Percentiles rank a stretch among this genome's conserved stretches.
phyloP scores from a whole-genome alignment of 306 rosid species.

The Quercus parvula region DNA sequence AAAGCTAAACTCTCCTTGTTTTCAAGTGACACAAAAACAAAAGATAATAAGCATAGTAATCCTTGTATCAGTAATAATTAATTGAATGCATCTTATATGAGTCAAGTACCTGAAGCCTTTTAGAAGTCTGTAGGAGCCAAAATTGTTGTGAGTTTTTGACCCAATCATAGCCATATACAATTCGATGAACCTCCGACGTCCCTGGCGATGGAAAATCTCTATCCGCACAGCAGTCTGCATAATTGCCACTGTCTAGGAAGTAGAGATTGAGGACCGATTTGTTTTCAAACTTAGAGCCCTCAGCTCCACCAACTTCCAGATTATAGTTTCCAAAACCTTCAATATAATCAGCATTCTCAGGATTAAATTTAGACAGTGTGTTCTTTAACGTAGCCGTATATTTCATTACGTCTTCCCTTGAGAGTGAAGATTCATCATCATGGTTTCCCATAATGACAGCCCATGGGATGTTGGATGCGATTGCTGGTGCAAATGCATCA shows the following conservation, averaged over 20 bases:
- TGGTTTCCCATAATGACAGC: conserved; percentile 91
- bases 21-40: too few species aligned
- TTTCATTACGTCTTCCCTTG: conserved; percentile 86
- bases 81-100: too few species aligned
- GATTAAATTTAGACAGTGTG: conserved; percentile 68
- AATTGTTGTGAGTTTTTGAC: conserved; percentile 87
- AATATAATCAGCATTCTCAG: conserved; percentile 42
- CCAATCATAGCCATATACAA: conserved; percentile 67
- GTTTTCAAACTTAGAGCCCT: conserved; percentile 63
- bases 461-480: conserved; percentile 80
- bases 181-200: too few species aligned
- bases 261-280: conserved; percentile 87
- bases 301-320: conserved; percentile 68
- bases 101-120: conserved; percentile 54
- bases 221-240: conserved; percentile 12
- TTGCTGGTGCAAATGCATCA: conserved; percentile 88
- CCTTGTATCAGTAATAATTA: background rate
- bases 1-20: background rate
- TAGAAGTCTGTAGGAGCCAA: conserved; percentile 74
- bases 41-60: too few species aligned
- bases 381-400: conserved; percentile 69
- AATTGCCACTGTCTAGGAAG: conserved; percentile 93
- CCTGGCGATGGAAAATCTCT: too few species aligned
- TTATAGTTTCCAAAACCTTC: conserved; percentile 97
- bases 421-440: conserved; percentile 84